Evolutionary conservation across 2,329 filamentous ascomycete genomes (phyloP), one percentile per base, ranked within the genome.

Genomic region (Dendrostoma leiphaemia): DNA sequence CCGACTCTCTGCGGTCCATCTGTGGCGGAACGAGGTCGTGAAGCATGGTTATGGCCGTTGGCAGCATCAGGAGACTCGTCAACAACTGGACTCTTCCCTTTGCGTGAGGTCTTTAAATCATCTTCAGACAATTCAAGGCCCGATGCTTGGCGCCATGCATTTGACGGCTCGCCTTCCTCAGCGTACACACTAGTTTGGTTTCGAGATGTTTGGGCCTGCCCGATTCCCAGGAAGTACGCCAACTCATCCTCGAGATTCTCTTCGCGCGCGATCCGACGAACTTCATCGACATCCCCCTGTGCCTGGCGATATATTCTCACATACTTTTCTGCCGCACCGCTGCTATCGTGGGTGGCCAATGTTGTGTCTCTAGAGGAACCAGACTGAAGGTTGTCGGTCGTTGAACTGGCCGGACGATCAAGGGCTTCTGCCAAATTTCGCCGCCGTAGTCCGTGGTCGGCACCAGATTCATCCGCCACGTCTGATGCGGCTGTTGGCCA

Each of bases 171-270:
- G n/a, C 19, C 53, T 29, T 55, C 43, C 17, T 58, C 44, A 0
- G 29, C 12, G 6, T 40, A 41, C 9, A 12, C 8, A 9, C 52
- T 48, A 5, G 57, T 49, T 31, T 56, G 45, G n/a, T 53, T 45
- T 38, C 60, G 61, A 4, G 64, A 61, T 17, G 58, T 61, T 57
- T 67, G 71, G 17, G 59, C 66, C 58, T 67, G 74, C 57, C 84
- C 82, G 23, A 81, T 71, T 29, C 77, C 74, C 10, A 86, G 75
- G 74, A 84, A 83, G 65, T 83, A 82, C 10, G 74, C 72, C 31
- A 89, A 74, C 47, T 80, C 78, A 10, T 83, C 80, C 52, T 81
- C 75, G 2, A 83, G 74, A 4, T 79, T 76, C 61, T 88, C 84
- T 34, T 82, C 77, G 35, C 80, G 77, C 29, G 88, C 84, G 21